Conservation (phyloP, 176 grass and related monocot genomes). For the Guadua angustifolia region DNA sequence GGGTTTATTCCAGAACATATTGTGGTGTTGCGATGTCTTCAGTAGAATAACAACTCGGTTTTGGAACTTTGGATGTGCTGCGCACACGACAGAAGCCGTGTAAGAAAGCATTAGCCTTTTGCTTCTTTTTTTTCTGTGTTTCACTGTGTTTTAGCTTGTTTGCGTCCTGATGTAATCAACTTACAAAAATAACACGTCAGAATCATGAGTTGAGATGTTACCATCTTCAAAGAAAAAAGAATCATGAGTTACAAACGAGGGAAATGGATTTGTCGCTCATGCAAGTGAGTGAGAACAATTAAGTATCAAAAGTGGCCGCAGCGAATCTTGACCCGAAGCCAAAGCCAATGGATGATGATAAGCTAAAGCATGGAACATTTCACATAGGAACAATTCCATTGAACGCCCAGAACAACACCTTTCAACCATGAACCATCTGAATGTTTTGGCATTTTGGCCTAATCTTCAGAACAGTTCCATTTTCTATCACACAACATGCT, state of each 20-base stretch:
- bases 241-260: neutral
- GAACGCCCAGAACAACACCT: too few species aligned
- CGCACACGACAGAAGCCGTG: neutral
- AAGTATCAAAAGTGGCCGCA: neutral
- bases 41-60: neutral
- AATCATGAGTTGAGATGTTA: neutral
- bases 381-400: neutral
- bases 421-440: too few species aligned
- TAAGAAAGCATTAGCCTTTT: neutral
- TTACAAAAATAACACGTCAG: neutral
- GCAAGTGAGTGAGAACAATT: neutral
- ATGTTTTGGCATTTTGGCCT: too few species aligned
- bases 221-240: neutral
- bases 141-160: constrained; percentile 15
- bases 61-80: neutral
- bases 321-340: constrained; percentile 21
- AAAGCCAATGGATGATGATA: neutral
- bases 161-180: constrained; percentile 11
- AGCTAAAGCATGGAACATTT: constrained; percentile 25
- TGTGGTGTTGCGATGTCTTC: constrained; percentile 1
- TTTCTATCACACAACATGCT: too few species aligned
- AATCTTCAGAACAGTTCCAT: too few species aligned
- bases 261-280: neutral
- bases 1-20: neutral
- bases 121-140: neutral